These are phyloP conservation scores for Cyclocybe cylindracea DNA, from an alignment of 768 basidiomycete genomes.

Conservation along the genomic window DNA sequence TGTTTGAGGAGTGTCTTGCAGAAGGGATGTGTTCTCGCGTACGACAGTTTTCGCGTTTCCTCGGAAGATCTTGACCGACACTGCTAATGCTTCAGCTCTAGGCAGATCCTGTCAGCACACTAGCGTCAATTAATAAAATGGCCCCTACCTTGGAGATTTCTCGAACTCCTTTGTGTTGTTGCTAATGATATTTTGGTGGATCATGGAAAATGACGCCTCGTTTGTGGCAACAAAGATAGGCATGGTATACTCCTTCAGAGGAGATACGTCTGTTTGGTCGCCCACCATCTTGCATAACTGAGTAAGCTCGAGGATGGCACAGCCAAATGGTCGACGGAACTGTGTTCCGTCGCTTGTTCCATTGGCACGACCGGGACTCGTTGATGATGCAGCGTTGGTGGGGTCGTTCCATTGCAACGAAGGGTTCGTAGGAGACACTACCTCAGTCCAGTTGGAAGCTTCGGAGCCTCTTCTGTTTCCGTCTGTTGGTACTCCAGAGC, in stretches of 20 bases:
- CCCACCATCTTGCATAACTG: slow-evolving; percentile 68
- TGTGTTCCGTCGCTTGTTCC: slow-evolving; percentile 39
- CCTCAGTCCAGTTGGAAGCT: slow-evolving; percentile 39
- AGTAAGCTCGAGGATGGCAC: slow-evolving; percentile 86
- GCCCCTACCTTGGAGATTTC: slow-evolving; percentile 72
- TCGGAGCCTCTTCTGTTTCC: slow-evolving; percentile 57
- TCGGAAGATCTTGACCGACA: slow-evolving; percentile 84
- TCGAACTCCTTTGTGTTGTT: slow-evolving; percentile 78
- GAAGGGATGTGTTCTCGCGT: slow-evolving; percentile 79
- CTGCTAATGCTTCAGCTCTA: slow-evolving; percentile 86
- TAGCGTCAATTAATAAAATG: not conserved
- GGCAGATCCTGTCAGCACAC: not conserved
- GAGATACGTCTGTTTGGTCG: slow-evolving; percentile 63
- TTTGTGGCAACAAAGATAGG: slow-evolving; percentile 83
- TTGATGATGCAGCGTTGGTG: slow-evolving; percentile 4
- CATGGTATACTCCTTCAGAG: slow-evolving; percentile 79
- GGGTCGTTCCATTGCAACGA: slow-evolving; percentile 21
- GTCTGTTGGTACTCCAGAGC: slow-evolving; percentile 46
- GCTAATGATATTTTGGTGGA: slow-evolving; percentile 93
- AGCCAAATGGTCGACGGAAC: slow-evolving; percentile 92
- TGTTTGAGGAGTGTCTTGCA: slow-evolving; percentile 81
- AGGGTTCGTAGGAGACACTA: slow-evolving; percentile 21
- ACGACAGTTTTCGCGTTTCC: slow-evolving; percentile 78
- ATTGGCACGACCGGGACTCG: slow-evolving; percentile 23
- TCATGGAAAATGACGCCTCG: slow-evolving; percentile 86